Conservation (phyloP, 2,329 filamentous ascomycete genomes). For the Juglanconis juglandina region DNA sequence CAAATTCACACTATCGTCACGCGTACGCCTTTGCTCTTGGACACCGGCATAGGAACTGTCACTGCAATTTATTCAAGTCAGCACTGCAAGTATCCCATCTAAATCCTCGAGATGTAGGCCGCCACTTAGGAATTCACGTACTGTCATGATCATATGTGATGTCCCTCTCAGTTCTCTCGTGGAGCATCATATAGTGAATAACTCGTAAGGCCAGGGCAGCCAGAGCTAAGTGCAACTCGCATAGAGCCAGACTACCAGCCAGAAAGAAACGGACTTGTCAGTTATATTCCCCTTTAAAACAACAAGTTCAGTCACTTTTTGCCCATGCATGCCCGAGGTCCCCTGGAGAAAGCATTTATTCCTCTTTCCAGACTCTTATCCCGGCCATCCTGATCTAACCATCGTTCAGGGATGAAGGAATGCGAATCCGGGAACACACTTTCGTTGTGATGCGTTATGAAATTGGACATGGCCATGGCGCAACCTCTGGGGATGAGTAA, state of each 20-base stretch:
- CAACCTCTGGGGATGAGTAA: background rate
- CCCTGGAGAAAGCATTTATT: constrained; percentile 15
- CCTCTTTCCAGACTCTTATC: background rate
- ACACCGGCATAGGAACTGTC: background rate
- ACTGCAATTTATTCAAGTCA: background rate
- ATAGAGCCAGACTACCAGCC: constrained; percentile 16
- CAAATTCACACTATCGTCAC: background rate
- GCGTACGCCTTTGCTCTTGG: background rate
- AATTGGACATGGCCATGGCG: constrained; percentile 2
- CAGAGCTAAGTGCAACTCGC: constrained; percentile 19
- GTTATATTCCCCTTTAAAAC: too few relatives aligned
- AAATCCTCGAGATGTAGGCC: background rate
- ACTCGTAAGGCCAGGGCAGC: constrained; percentile 19
- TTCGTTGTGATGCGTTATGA: constrained; percentile 7
- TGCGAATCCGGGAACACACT: background rate
- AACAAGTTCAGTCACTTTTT: constrained; percentile 24
- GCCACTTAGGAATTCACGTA: background rate
- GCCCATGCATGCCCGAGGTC: constrained; percentile 23
- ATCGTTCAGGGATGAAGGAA: constrained; percentile 17
- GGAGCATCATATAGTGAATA: constrained; percentile 14
- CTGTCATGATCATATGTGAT: background rate
- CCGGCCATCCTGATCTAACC: constrained; percentile 21
- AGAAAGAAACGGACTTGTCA: too few relatives aligned
- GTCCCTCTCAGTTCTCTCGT: constrained; percentile 19
- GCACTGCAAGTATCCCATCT: background rate